Percentiles rank a stretch among this genome's conserved stretches.
Evolutionary conservation across 306 rosid genomes (phyloP).

Genomic region (Dryas drummondii): DNA sequence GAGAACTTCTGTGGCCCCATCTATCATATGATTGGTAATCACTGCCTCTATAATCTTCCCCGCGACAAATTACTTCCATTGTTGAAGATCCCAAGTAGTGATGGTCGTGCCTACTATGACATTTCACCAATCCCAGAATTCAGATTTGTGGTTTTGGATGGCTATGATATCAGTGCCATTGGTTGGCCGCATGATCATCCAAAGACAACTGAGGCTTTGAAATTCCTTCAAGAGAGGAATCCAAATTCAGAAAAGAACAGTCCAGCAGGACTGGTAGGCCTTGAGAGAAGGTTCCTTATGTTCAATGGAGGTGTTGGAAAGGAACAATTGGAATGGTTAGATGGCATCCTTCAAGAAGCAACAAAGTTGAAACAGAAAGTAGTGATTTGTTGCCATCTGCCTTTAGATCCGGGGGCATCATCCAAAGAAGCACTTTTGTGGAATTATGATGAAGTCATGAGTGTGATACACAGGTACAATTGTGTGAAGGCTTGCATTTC

Average conservation of each 20-base stretch:
- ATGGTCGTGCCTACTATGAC: slow-evolving; percentile 67
- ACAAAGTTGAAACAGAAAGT: slow-evolving; percentile 66
- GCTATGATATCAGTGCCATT: slow-evolving; percentile 80
- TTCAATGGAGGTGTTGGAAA: slow-evolving; percentile 91
- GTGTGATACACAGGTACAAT: slow-evolving; percentile 57
- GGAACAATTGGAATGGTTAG: slow-evolving; percentile 83
- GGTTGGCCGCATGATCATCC: slow-evolving; percentile 92
- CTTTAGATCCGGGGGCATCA: slow-evolving; percentile 69
- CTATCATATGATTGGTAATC: slow-evolving; percentile 89
- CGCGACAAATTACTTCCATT: slow-evolving; percentile 68
- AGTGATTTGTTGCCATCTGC: slow-evolving; percentile 75
- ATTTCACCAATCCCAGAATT: slow-evolving; percentile 68
- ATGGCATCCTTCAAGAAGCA: slow-evolving; percentile 60
- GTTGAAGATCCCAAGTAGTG: slow-evolving; percentile 48
- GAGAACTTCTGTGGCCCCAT: slow-evolving; percentile 59
- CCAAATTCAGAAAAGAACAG: slow-evolving; percentile 84
- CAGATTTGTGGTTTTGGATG: slow-evolving; percentile 82
- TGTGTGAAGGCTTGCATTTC: slow-evolving; percentile 80
- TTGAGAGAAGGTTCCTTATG: slow-evolving; percentile 81
- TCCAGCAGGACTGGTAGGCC: slow-evolving; percentile 64
- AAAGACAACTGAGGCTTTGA: slow-evolving; percentile 53
- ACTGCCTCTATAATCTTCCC: slow-evolving; percentile 94
- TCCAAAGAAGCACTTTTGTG: slow-evolving; percentile 64
- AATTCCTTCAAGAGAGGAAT: slow-evolving; percentile 61
- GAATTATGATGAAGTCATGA: slow-evolving; percentile 82